Conservation (phyloP, 768 basidiomycete genomes). For the Boletellus ananiceps region DNA sequence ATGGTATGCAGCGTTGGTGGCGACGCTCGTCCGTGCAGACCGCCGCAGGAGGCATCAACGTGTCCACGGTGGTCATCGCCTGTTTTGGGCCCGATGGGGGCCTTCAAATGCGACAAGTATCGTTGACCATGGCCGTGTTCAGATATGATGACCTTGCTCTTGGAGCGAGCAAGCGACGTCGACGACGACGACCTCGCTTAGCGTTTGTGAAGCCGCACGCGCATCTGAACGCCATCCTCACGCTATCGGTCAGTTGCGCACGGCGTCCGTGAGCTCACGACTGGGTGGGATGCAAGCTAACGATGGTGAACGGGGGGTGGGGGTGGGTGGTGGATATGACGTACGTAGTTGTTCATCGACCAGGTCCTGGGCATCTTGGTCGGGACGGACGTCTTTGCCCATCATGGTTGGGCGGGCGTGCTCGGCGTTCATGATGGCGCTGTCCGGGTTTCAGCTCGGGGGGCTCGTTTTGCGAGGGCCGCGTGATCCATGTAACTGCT, state of each 20-base stretch:
- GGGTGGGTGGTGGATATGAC: too few relatives aligned
- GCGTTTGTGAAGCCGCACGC: slow-evolving; percentile 36
- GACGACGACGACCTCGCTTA: neutral
- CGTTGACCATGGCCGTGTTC: slow-evolving; percentile 56
- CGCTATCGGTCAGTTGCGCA: slow-evolving; percentile 52
- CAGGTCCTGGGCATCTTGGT: slow-evolving; percentile 81
- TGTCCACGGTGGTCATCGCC: slow-evolving; percentile 65
- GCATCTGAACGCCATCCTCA: slow-evolving; percentile 76
- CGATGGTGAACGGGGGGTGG: too few relatives aligned
- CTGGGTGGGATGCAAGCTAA: too few relatives aligned
- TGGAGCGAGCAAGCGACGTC: neutral
- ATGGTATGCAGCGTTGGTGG: slow-evolving; percentile 70
- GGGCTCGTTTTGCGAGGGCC: slow-evolving; percentile 66
- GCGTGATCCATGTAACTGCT: slow-evolving; percentile 43
- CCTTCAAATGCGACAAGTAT: slow-evolving; percentile 71
- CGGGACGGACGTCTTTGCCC: slow-evolving; percentile 65
- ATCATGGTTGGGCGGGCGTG: slow-evolving; percentile 65
- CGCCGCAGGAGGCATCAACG: slow-evolving; percentile 62
- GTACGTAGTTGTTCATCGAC: slow-evolving; percentile 55
- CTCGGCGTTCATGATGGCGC: slow-evolving; percentile 56
- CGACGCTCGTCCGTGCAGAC: slow-evolving; percentile 54
- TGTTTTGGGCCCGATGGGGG: slow-evolving; percentile 65
- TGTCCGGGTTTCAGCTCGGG: slow-evolving; percentile 50
- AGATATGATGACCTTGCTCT: slow-evolving; percentile 32
- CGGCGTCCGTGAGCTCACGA: too few relatives aligned